Evolutionary conservation across 345 rosid genomes (phyloP).

Genomic region (Cardiospermum halicacabum): DNA sequence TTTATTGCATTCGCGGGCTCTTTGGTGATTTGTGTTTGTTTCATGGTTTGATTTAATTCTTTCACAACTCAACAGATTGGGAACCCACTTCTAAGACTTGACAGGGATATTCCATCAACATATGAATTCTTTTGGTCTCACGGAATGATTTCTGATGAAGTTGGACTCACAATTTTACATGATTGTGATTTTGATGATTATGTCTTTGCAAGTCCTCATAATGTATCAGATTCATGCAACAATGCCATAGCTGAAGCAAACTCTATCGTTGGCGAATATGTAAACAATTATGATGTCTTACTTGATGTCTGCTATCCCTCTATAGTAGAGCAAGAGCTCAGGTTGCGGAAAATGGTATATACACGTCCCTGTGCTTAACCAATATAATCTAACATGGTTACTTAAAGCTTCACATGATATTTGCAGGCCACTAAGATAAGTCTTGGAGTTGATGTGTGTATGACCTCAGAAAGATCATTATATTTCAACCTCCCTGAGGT

Average conservation of each 20-base stretch:
- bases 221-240: conserved; percentile 41
- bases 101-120: conserved; percentile 62
- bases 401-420: background rate
- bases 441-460: conserved; percentile 81
- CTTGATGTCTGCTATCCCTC: conserved; percentile 82
- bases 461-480: conserved; percentile 54
- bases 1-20: background rate
- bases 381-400: background rate
- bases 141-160: conserved; percentile 94
- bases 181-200: conserved; percentile 83
- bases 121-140: conserved; percentile 93
- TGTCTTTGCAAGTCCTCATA: conserved; percentile 50
- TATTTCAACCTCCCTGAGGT: conserved; percentile 87
- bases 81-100: conserved; percentile 82
- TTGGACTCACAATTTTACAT: conserved; percentile 60
- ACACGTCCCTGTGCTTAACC: background rate
- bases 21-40: conserved; percentile 5
- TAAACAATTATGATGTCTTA: conserved; percentile 74
- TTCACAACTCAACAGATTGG: conserved; percentile 52
- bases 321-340: conserved; percentile 80
- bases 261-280: conserved; percentile 49
- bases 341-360: conserved; percentile 64
- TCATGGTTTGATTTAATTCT: background rate
- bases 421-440: conserved; percentile 70
- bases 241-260: conserved; percentile 50